These are phyloP conservation scores for Fusarium brevicatenulatum DNA, from an alignment of 2,329 filamentous ascomycete genomes.

Conservation along the genomic window DNA sequence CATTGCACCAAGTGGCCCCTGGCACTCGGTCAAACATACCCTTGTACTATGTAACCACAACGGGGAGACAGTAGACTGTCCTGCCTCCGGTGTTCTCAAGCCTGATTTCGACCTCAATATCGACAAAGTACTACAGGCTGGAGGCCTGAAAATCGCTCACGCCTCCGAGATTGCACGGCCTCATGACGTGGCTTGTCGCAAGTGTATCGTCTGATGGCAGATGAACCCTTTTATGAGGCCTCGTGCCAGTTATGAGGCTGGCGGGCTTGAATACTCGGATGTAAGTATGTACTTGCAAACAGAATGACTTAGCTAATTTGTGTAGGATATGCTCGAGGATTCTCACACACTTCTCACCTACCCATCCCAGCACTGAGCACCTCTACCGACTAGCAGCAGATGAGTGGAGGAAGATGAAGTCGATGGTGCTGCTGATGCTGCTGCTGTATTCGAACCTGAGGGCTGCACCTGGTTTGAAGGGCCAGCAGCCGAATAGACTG, in stretches of 20 bases:
- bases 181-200: neutral
- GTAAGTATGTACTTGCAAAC: neutral
- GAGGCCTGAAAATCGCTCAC: neutral
- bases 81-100: neutral
- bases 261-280: neutral
- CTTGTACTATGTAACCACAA: neutral
- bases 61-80: neutral
- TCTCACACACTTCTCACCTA: neutral
- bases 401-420: no score
- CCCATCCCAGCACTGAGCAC: no score
- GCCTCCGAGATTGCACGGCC: no score
- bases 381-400: no score
- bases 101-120: rapidly evolving
- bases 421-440: no score
- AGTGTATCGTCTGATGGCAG: neutral
- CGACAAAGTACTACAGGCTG: no score
- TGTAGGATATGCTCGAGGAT: neutral
- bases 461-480: no score
- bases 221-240: neutral
- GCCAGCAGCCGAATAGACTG: neutral
- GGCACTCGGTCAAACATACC: neutral
- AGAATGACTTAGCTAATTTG: neutral
- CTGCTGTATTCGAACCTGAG: no score
- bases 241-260: neutral
- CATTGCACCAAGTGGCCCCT: neutral